A percentile compares a stretch with the other conserved stretches of the same genome.
Evolutionary conservation across 2,329 filamentous ascomycete genomes (phyloP).

Genomic region (Alternaria panax): DNA sequence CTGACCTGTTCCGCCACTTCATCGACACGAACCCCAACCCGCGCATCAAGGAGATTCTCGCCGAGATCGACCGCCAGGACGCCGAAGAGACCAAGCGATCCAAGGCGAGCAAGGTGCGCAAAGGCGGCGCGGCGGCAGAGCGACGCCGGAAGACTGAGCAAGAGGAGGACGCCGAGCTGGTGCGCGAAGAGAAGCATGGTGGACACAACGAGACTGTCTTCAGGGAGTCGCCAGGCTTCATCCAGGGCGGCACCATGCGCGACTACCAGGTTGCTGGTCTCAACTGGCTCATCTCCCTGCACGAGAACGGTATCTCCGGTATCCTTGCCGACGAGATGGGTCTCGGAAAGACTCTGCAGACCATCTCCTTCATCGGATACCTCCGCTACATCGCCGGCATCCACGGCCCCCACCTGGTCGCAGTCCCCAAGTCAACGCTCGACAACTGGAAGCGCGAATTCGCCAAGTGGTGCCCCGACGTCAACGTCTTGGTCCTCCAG

Average conservation of each 20-base stretch:
- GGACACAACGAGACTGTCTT: conserved; percentile 83
- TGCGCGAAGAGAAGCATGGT: conserved; percentile 86
- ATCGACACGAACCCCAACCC: conserved; percentile 98
- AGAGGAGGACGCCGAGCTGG: conserved; percentile 91
- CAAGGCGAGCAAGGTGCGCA: conserved; percentile 78
- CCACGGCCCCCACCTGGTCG: conserved; percentile 87
- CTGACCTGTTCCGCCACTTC: conserved; percentile 97
- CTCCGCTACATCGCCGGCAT: conserved; percentile 89
- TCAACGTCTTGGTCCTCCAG: conserved; percentile 92
- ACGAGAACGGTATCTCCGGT: conserved; percentile 98
- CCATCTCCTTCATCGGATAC: conserved; percentile 95
- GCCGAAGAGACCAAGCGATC: conserved; percentile 71
- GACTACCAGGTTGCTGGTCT: conserved; percentile 96
- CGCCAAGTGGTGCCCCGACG: conserved; percentile 90
- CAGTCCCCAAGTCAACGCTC: conserved; percentile 93
- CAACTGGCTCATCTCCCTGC: conserved; percentile 97
- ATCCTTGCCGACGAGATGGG: conserved; percentile 99
- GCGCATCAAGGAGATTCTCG: conserved; percentile 90
- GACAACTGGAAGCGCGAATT: conserved; percentile 99
- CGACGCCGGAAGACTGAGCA: conserved; percentile 90
- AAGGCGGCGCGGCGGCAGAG: conserved; percentile 82
- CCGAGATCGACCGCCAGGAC: conserved; percentile 93
- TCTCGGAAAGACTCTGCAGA: conserved; percentile 95
- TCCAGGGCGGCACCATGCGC: conserved; percentile 84
- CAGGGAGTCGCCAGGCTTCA: conserved; percentile 89